These are phyloP conservation scores for Meyerozyma athensensis DNA, from an alignment of 1,139 yeast genomes.

Conservation along the genomic window DNA sequence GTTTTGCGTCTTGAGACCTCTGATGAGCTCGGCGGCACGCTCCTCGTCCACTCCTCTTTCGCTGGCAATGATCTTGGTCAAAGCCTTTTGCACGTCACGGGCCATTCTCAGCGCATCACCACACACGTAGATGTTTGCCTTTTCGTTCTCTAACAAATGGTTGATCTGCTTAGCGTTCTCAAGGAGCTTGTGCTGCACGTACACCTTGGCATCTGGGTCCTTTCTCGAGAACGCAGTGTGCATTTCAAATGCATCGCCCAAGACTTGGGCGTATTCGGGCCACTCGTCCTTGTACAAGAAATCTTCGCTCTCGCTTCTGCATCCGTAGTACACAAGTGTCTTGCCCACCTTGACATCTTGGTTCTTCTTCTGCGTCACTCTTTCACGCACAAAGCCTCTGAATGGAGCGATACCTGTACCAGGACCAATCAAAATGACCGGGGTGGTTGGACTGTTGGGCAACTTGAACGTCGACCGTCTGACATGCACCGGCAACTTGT, in stretches of 20 bases:
- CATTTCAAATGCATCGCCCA: constrained; percentile 67
- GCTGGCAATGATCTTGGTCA: constrained; percentile 57
- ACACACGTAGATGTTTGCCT: constrained; percentile 91
- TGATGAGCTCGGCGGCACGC: constrained; percentile 72
- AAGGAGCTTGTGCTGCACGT: constrained; percentile 76
- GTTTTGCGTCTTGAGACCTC: constrained; percentile 78
- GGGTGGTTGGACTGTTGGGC: constrained; percentile 81
- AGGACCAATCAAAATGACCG: constrained; percentile 92
- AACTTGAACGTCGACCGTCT: constrained; percentile 93
- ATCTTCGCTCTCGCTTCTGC: constrained; percentile 72
- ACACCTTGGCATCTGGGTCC: constrained; percentile 57
- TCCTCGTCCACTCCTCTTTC: constrained; percentile 56
- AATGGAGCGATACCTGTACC: constrained; percentile 99
- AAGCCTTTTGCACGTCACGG: constrained; percentile 81
- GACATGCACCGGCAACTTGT: constrained; percentile 81
- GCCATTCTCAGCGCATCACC: constrained; percentile 98
- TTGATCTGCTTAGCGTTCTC: constrained; percentile 56
- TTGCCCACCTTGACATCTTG: constrained; percentile 61
- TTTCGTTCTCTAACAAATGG: constrained; percentile 53
- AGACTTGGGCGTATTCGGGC: constrained; percentile 59
- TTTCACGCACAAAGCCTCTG: constrained; percentile 88
- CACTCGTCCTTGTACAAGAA: constrained; percentile 84
- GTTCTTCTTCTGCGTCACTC: constrained; percentile 42
- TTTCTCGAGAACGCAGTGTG: constrained; percentile 87
- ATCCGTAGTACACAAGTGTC: constrained; percentile 78